Percentiles rank a stretch among this genome's conserved stretches.
Conservation (phyloP, 371 early-diverging fungal genomes). For the Haplosporangium sp. region DNA sequence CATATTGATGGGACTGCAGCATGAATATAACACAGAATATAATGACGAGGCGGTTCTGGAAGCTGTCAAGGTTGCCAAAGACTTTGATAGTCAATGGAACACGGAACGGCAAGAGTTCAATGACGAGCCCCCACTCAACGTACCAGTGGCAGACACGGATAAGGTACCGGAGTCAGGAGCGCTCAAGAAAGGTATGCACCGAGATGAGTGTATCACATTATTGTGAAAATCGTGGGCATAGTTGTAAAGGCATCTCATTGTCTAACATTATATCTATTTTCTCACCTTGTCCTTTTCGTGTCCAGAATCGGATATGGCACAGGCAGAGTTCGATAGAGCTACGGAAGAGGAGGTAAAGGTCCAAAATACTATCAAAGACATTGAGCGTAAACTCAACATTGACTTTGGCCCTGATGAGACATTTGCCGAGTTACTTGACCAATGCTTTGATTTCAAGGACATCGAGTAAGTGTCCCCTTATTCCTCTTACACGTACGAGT, state of each 20-base stretch:
- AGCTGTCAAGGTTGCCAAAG: constrained; percentile 30
- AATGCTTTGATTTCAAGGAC: constrained; percentile 76
- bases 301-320: constrained; percentile 57
- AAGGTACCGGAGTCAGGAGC: constrained; percentile 25
- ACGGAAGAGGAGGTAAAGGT: constrained; percentile 54
- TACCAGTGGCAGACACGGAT: constrained; percentile 31
- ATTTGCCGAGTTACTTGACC: constrained; percentile 70
- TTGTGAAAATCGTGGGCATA: neutral
- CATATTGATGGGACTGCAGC: constrained; percentile 22
- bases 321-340: constrained; percentile 54
- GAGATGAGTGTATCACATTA: neutral
- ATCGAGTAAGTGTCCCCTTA: constrained; percentile 72
- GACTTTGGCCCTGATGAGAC: constrained; percentile 73
- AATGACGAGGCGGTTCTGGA: constrained; percentile 44
- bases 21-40: constrained; percentile 48
- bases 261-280: neutral
- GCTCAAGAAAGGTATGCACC: constrained; percentile 21
- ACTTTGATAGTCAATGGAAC: constrained; percentile 31
- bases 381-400: constrained; percentile 58
- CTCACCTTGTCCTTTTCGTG: constrained; percentile 2
- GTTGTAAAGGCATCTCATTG: neutral
- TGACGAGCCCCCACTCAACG: constrained; percentile 10
- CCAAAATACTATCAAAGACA: constrained; percentile 54
- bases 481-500: neutral
- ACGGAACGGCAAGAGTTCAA: constrained; percentile 21